These are phyloP conservation scores for Eucalyptus polybractea DNA, from an alignment of 345 rosid species.

Conservation along the genomic window DNA sequence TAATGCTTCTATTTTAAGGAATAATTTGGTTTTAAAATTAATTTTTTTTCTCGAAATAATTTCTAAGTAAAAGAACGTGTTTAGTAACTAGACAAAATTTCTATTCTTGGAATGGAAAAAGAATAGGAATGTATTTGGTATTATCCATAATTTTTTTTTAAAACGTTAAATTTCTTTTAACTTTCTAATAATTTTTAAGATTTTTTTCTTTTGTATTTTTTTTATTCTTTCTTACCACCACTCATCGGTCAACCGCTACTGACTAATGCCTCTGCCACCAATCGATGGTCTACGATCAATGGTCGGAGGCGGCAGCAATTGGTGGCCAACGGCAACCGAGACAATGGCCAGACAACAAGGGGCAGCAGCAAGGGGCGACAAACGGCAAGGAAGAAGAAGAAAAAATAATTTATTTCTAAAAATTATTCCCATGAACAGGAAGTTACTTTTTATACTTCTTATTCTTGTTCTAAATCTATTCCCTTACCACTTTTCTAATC, in stretches of 20 bases:
- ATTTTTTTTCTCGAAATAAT: fast-evolving
- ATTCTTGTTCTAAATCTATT: fast-evolving
- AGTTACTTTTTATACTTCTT: too few species aligned
- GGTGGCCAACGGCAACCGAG: fast-evolving
- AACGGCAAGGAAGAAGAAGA: fast-evolving
- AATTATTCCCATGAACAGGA: fast-evolving
- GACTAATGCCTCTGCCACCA: fast-evolving
- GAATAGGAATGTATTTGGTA: fast-evolving
- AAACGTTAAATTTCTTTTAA: fast-evolving
- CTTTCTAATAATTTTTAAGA: too few species aligned
- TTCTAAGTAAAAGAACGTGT: fast-evolving
- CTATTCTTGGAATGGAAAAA: fast-evolving
- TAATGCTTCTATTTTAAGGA: too few species aligned
- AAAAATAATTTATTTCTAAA: too few species aligned
- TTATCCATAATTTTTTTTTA: fast-evolving
- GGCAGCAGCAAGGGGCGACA: fast-evolving
- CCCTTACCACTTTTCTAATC: fast-evolving
- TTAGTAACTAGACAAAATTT: fast-evolving
- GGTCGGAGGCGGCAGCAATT: fast-evolving
- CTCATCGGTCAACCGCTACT: fast-evolving
- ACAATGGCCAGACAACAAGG: fast-evolving
- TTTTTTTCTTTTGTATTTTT: too few species aligned
- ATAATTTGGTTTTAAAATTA: fast-evolving
- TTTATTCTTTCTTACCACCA: too few species aligned
- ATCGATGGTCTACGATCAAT: too few species aligned